Evolutionary conservation across 139 green algal species (phyloP), one percentile per base, ranked within the genome.

Genomic region (Tetradesmus lagerheimii): DNA sequence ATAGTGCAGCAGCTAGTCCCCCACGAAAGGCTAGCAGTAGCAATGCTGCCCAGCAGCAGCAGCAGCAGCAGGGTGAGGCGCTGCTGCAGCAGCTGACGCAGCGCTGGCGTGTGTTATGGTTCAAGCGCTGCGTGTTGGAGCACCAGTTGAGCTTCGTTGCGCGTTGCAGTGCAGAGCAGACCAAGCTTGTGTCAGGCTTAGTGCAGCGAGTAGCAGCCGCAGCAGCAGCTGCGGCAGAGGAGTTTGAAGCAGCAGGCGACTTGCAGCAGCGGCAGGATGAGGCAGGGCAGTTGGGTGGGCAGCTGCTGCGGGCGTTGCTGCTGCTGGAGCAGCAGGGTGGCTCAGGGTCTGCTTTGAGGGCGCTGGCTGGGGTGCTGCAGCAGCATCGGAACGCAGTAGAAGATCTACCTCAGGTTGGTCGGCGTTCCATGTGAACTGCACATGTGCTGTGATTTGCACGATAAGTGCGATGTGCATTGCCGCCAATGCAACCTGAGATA

Each of bases 251-350:
- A 11, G 0, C 39, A 16, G 57, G 71, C 29, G 82, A 53, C 14
- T 18, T 79, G 82, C 82, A 87, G 35, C 34, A 87, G 82, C 53
- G 82, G 57, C 82, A 57, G 16, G 12, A 31, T 29, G 34, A 64
- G 34, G 82, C 82, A 57, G 34, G 16, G 82, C 57, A 50, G 53
- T 4, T 87, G 37, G 18, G 29, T 25, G 12, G 34, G 82, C 53
- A 87, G 82, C 53, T 87, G 53, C 53, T 41, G 35, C 53, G 82
- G 0, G 35, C 14, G 12, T 2, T 53, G 53, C 27, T 87, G 82
- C 57, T 87, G 82, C 27, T 87, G 57, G 38, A 78, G 34, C 82
- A 87, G 35, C 53, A 74, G 82, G 38, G 27, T 5, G 34, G 57
- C 4, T 78, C 67, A 25, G 67, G n/a, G n/a, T 37, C 67, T 87